A percentile compares a stretch with the other conserved stretches of the same genome.
phyloP scores from a whole-genome alignment of 148 eudicot genomes.

The Persicaria tinctoria region DNA sequence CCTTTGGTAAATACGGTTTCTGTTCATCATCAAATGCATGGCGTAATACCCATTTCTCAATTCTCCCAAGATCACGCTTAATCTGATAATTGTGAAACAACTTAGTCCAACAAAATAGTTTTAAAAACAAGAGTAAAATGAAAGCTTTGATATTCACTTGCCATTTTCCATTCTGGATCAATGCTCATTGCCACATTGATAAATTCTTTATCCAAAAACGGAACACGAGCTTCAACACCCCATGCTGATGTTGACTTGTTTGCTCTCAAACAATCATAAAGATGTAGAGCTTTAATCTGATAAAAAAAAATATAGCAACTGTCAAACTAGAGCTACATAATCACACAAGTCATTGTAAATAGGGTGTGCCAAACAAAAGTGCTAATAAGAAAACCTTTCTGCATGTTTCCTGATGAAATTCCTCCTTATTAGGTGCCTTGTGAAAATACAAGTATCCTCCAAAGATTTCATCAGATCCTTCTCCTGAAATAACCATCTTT shows the following conservation, averaged over 20 bases:
- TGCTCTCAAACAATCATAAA: constrained; percentile 95
- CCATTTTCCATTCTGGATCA: constrained; percentile 98
- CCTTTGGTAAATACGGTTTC: constrained; percentile 85
- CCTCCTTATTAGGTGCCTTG: constrained; percentile 97
- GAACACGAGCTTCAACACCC: constrained; percentile 99
- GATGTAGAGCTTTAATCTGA: constrained; percentile 94
- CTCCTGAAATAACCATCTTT: constrained; percentile 97
- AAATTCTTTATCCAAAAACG: constrained; percentile 92
- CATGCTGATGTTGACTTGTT: constrained; percentile 95
- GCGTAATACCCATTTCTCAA: constrained; percentile 92
- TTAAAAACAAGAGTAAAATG: not conserved
- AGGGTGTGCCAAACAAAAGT: not conserved
- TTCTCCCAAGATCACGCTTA: constrained; percentile 69
- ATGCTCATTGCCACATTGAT: constrained; percentile 80
- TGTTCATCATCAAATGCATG: constrained; percentile 89
- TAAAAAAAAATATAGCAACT: constrained; percentile 13
- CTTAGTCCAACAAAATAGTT: not conserved
- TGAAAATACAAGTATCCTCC: constrained; percentile 96
- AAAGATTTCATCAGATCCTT: constrained; percentile 97
- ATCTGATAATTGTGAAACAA: constrained; percentile 35
- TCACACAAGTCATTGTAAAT: not conserved
- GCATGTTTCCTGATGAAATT: constrained; percentile 90
- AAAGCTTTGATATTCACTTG: constrained; percentile 19
- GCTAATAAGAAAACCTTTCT: constrained; percentile 48
- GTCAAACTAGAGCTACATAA: constrained; percentile 6